Base-by-base conservation (phyloP, 148 eudicot species). In the Amaranthus cruentus region DNA sequence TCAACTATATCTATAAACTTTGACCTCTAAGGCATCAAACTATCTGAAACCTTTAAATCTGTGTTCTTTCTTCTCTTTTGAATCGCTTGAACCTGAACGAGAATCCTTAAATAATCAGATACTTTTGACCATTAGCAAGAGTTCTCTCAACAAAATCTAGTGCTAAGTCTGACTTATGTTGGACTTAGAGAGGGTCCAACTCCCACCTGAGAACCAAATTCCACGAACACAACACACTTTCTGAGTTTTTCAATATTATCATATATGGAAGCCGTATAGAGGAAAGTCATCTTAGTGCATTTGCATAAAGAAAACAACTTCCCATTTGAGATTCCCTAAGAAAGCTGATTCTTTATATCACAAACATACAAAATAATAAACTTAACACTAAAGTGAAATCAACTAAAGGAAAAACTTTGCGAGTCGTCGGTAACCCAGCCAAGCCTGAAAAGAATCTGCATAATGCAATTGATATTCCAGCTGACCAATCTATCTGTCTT, bases 141-240 rank as follows among this genome's bases (percentile, higher is more conserved):
- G 21, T 55, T 47, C 44, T 51, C 55, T 47, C 49, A 21, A 78
- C 68, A 58, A 51, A 42, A 67, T 57, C 64, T 72, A 73, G 77
- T 78, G 81, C 77, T 67, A 64, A 51, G 62, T 56, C 80, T 64
- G 71, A 72, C 68, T 77, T 59, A 51, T 72, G 56, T 66, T 58
- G 57, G 64, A 78, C 76, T 69, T 28, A 55, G 43, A 62, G 66
- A 69, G 78, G 75, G 28, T 76, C 78, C 81, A 76, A 69, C 61
- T 50, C 55, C 74, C 82, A 75, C 72, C 72, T 75, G 76, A 70
- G 82, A 71, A 58, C 82, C 79, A 80, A 80, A 75, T 72, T 75
- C 71, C 83, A 76, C 47, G 56, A 53, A 58, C 72, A 66, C n/a
- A 51, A 14, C 66, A 51, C 56, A 76, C 70, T 80, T 80, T 60